Base-by-base conservation (phyloP, 805 yeast genomes). In the Metschnikowia cerradonensis region DNA sequence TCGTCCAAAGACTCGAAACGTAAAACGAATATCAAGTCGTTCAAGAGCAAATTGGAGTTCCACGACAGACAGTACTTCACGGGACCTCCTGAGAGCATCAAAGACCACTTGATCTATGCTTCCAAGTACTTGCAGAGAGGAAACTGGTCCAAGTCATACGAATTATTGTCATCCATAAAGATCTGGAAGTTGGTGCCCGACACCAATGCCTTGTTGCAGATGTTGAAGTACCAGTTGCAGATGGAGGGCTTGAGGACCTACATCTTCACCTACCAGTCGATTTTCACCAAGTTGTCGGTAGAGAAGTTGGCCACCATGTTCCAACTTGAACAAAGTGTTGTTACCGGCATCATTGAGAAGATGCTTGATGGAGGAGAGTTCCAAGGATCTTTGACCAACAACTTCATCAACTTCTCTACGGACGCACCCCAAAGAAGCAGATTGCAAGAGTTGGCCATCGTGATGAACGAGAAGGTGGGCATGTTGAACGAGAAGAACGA, bases 51-150 rank as follows among this genome's bases (percentile, higher is more conserved):
- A 68, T 79, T 94, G 59, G 98, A 94, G 67, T 88, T 86, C 75
- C 90, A 88, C 65, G 97, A 91, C 67, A 86, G 92, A 71, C 96
- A 91, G 70, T 86, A 86, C 51, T 94, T 92, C 78, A 89, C 90
- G 56, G 99, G 98, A 41, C 99, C 99, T 44, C 96, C 98, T 49
- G 99, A 94, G 73, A 89, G 91, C 68, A 88, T 95, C 42, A 86
- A 95, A 64, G 99, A 94, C 69, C 88, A 82, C 71, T 85, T 94
- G 60, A 84, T 92, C 79, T 88, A 88, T 68, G 96, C 97, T 45
- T 95, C 97, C 39, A 84, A 84, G 71, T 82, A 89, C 32, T 81
- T 94, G 69, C 88, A 88, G 66, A 80, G 80, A 60, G 97, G 97
- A 59, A 89, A 92, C 65, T 94, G 99, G 98, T 73, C 78, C 56